A percentile compares a stretch with the other conserved stretches of the same genome.
Conservation (phyloP, 169 alveolate genomes). For the Plasmodium cynomolgi region DNA sequence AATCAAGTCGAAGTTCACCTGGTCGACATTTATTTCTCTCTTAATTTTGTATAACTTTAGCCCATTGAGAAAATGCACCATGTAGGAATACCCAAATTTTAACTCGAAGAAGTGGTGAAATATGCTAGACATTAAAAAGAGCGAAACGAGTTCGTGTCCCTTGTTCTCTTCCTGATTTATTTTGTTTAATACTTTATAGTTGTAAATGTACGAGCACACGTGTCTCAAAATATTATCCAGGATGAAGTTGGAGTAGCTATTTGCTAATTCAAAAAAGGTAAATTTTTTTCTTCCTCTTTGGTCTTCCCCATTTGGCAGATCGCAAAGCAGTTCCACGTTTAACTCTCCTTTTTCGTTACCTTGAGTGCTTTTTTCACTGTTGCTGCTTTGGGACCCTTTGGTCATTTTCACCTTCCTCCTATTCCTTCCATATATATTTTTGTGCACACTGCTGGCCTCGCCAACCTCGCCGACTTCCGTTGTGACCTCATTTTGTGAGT, state of each 20-base stretch:
- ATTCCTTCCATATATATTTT: conserved; percentile 29
- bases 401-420: not conserved
- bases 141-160: conserved; percentile 56
- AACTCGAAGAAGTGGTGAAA: conserved; percentile 51
- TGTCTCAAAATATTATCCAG: conserved; percentile 48
- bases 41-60: conserved; percentile 44
- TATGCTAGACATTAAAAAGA: conserved; percentile 43
- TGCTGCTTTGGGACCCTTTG: not conserved
- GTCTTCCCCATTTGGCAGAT: not conserved
- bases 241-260: conserved; percentile 26
- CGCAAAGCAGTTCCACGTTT: not conserved
- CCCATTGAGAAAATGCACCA: conserved; percentile 71
- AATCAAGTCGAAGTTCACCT: conserved; percentile 13
- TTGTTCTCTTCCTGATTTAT: conserved; percentile 42
- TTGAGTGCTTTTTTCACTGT: not conserved
- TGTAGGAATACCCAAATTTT: conserved; percentile 61
- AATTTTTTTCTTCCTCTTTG: not conserved
- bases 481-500: not conserved
- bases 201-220: conserved; percentile 50
- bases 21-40: conserved; percentile 3
- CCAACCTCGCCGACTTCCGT: not conserved
- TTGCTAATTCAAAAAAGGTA: conserved; percentile 39
- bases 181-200: conserved; percentile 50
- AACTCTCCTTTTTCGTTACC: not conserved
- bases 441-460: too few species aligned